Evolutionary conservation across 2,329 filamentous ascomycete species (phyloP).

Genomic region (Penicillium frequentans): DNA sequence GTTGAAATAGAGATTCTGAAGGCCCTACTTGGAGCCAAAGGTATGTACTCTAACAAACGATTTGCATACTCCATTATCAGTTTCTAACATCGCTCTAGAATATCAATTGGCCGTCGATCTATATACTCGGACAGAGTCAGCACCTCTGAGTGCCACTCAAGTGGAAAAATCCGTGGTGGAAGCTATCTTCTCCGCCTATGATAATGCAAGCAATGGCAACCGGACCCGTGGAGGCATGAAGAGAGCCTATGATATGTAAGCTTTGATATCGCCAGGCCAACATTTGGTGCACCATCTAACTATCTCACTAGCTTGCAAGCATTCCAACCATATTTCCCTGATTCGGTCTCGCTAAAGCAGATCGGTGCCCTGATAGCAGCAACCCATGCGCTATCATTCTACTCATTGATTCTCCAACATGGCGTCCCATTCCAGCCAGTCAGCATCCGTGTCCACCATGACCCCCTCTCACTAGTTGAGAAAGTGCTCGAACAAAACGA

Average conservation of each 20-base stretch:
- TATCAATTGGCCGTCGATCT: slow-evolving; percentile 43
- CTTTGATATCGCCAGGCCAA: slow-evolving; percentile 7
- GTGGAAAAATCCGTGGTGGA: slow-evolving; percentile 55
- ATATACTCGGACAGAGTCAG: slow-evolving; percentile 34
- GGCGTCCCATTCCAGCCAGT: slow-evolving; percentile 66
- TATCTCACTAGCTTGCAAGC: slow-evolving; percentile 36
- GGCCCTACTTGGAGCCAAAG: slow-evolving; percentile 51
- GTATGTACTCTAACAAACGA: slow-evolving; percentile 24
- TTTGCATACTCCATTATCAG: not conserved
- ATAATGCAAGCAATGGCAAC: slow-evolving; percentile 67
- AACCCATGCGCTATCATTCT: slow-evolving; percentile 65
- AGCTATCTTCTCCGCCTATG: slow-evolving; percentile 58
- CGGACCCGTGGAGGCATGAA: slow-evolving; percentile 62
- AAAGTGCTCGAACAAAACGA: slow-evolving; percentile 63
- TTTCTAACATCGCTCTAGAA: slow-evolving; percentile 31
- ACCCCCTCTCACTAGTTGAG: slow-evolving; percentile 59
- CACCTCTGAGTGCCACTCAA: slow-evolving; percentile 43
- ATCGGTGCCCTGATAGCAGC: slow-evolving; percentile 58
- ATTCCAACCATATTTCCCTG: slow-evolving; percentile 44
- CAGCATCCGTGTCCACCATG: slow-evolving; percentile 63
- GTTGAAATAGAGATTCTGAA: slow-evolving; percentile 60
- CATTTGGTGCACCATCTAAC: not conserved
- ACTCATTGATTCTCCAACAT: slow-evolving; percentile 63
- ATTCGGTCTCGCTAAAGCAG: slow-evolving; percentile 43
- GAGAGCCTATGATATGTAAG: slow-evolving; percentile 58